Base-by-base conservation (phyloP, 2,329 filamentous ascomycete genomes). In the Ophiostoma pallidulum region DNA sequence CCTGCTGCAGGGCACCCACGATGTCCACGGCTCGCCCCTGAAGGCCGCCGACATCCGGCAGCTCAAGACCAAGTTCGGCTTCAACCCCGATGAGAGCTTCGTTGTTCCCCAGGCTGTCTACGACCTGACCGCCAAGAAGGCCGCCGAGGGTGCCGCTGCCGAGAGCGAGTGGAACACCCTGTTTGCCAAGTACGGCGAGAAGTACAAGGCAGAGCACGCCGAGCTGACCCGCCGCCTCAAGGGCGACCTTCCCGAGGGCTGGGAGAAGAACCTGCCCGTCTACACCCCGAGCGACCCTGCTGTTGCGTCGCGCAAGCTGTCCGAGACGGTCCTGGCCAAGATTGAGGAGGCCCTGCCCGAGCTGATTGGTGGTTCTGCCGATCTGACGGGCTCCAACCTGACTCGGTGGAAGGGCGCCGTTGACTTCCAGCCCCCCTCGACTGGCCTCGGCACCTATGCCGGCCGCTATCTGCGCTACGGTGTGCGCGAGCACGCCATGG, bases 331-430 rank as follows among this genome's bases (percentile, higher is more conserved):
- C 50, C 81, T 98, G 56, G 77, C 84, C 73, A 91, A 90, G 69
- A 83, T 98, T 61, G 80, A 94, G 74, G 70, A 77, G 44, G 79
- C 74, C 56, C 65, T 98, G 47, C 92, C 92, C 57, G 92, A 97
- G 71, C 82, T 98, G 50, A 70, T 98, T 53, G 94, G 91, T 66
- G 92, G 92, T 61, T 98, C 92, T 56, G 92, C 92, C 60, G 92
- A 98, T 77, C 70, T 98, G 77, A 98, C 92, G 66, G 88, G 88
- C 64, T 97, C 92, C 66, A 98, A 98, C 80, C 84, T 97, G 75
- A 98, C 92, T 59, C 83, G 90, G 66, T 96, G 90, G 89, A 98
- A 97, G 85, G 78, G 81, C 47, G 91, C 92, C 49, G 80, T 91
- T 57, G 92, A 98, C 76, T 97, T 98, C 83, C 92, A 98, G 77